Conservation (phyloP, 2,329 filamentous ascomycete species). For the Pseudogymnoascus sp. region DNA sequence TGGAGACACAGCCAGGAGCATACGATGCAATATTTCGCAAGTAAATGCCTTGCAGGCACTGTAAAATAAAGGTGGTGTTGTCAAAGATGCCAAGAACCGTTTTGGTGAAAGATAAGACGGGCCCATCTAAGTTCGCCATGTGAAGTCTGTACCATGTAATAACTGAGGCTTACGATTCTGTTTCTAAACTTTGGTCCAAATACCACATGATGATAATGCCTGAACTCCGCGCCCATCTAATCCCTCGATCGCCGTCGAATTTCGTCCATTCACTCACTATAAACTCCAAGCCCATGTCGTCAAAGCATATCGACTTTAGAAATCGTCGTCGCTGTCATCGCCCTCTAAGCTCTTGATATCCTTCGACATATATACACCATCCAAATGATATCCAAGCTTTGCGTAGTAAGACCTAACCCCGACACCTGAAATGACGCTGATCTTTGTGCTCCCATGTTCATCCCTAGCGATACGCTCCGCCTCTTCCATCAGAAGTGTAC, state of each 20-base stretch:
- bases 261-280: not conserved
- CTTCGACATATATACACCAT: slow-evolving; percentile 78
- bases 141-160: not conserved
- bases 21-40: not conserved
- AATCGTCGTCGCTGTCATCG: slow-evolving; percentile 10
- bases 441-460: slow-evolving; percentile 88
- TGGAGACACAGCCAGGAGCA: not conserved
- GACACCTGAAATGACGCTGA: slow-evolving; percentile 96
- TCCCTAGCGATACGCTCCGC: slow-evolving; percentile 90
- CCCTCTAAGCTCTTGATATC: slow-evolving; percentile 1
- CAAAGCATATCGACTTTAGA: not conserved
- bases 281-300: slow-evolving; percentile 1
- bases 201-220: not conserved
- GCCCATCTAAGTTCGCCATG: not conserved
- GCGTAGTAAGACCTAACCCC: slow-evolving; percentile 93
- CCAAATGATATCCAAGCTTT: slow-evolving; percentile 85
- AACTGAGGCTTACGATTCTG: not conserved
- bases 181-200: not conserved
- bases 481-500: slow-evolving; percentile 94
- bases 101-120: not conserved
- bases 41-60: not conserved
- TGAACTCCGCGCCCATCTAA: not conserved
- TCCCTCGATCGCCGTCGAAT: slow-evolving; percentile 1
- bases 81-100: not conserved
- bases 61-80: not conserved